Evolutionary conservation across 345 rosid genomes (phyloP), one percentile per base, ranked within the genome.

Genomic region (Passiflora organensis): DNA sequence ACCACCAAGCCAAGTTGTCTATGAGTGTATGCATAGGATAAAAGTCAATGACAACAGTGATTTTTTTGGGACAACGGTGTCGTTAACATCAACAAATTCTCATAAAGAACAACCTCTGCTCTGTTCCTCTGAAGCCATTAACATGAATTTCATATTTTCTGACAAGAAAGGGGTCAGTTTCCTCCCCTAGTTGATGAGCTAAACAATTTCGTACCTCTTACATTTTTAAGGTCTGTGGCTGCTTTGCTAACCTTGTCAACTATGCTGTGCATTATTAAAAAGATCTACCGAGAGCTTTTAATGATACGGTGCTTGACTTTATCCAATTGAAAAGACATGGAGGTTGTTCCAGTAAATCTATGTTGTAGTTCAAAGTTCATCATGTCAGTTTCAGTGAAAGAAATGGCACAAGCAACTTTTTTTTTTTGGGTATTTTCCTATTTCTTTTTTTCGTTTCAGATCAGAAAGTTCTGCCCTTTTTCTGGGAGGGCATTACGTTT

Each of bases 1-100:
- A 15, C n/a, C n/a, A n/a, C n/a, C n/a, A n/a, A 55, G 20, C 42
- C 22, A 39, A 36, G 63, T 62, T 59, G 67, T 65, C 25, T 6
- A 51, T 10, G 23, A 17, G 44, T 17, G 10, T 13, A n/a, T n/a
- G 17, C 36, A 15, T n/a, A 37, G 13, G n/a, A 54, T 36, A 20
- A 22, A 62, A 62, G 51, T 52, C 32, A 52, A 44, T 19, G 32
- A 13, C 1, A n/a, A 32, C 0, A 43, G 10, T 41, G 28, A 12
- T 45, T 42, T 23, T 10, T 16, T 51, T 34, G n/a, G 17, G 17
- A 25, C 15, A 47, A 22, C n/a, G 23, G 21, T n/a, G n/a, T n/a
- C n/a, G n/a, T n/a, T n/a, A n/a, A n/a, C n/a, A n/a, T n/a, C n/a
- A n/a, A n/a, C n/a, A n/a, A n/a, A n/a, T n/a, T n/a, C n/a, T n/a